A percentile compares a stretch with the other conserved stretches of the same genome.
phyloP scores from a whole-genome alignment of 1,284 basidiomycete genomes.

The Sutorius eximius region DNA sequence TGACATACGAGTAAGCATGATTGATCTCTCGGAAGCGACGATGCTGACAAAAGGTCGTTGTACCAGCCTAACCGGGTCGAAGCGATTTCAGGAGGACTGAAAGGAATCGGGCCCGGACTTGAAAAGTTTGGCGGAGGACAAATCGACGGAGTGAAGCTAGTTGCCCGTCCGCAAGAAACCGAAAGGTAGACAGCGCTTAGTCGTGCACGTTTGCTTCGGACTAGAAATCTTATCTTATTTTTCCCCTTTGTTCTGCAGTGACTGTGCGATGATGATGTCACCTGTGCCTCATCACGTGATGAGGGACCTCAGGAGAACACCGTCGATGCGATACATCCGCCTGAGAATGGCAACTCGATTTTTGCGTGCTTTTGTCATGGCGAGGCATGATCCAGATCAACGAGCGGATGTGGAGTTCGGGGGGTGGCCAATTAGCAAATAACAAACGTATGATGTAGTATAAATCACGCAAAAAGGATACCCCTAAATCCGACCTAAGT shows the following conservation, averaged over 20 bases:
- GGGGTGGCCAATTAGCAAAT: conserved; percentile 34
- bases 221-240: conserved; percentile 27
- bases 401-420: conserved; percentile 30
- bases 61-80: conserved; percentile 33
- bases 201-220: conserved; percentile 14
- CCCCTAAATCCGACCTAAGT: conserved; percentile 6
- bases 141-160: conserved; percentile 36
- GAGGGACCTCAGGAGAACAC: conserved; percentile 30
- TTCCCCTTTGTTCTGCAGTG: conserved; percentile 21
- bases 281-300: conserved; percentile 18
- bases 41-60: conserved; percentile 3
- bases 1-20: conserved; percentile 30
- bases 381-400: conserved; percentile 29
- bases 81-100: conserved; percentile 29
- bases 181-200: conserved; percentile 33
- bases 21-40: neutral
- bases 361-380: conserved; percentile 30
- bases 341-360: conserved; percentile 33
- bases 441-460: conserved; percentile 20
- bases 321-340: conserved; percentile 31
- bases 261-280: conserved; percentile 22
- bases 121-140: conserved; percentile 34
- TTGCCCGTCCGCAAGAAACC: conserved; percentile 34
- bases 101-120: conserved; percentile 30
- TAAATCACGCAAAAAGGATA: conserved; percentile 9